Percentiles rank a stretch among this genome's conserved stretches.
Conservation (phyloP, 1,284 basidiomycete species). For the Tylopilus sp. region DNA sequence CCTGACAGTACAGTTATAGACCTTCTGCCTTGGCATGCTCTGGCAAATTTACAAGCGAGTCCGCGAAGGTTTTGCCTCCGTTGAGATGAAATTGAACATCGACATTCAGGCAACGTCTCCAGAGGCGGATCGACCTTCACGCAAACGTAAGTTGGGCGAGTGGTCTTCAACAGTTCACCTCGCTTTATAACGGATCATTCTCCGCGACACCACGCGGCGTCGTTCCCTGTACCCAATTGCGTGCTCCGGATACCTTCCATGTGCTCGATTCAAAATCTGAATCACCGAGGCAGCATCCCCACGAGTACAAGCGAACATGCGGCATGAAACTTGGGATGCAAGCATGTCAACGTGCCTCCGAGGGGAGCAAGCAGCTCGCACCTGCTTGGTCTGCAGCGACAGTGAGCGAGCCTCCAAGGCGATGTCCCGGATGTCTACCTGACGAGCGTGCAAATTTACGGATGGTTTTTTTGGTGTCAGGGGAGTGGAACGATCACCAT, state of each 20-base stretch:
- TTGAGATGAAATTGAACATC: neutral
- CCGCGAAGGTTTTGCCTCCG: conserved; percentile 1
- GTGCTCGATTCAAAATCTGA: no score
- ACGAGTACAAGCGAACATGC: conserved; percentile 13
- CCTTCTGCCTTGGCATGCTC: neutral
- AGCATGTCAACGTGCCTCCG: conserved; percentile 1
- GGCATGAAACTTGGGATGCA: conserved; percentile 10
- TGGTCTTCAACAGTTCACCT: no score
- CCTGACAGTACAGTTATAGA: neutral
- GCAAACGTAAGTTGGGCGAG: no score
- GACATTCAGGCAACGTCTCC: no score
- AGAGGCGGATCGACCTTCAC: no score
- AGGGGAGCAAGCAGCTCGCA: conserved; percentile 36
- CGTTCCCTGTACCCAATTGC: no score
- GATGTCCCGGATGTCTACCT: neutral
- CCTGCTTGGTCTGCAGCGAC: conserved; percentile 51
- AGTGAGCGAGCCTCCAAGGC: neutral
- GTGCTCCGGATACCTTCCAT: no score
- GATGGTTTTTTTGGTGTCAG: conserved; percentile 30
- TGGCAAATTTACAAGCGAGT: neutral
- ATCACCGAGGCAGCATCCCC: neutral
- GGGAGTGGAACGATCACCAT: conserved; percentile 55
- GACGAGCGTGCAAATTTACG: neutral
- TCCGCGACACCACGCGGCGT: no score
- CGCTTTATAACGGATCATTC: no score